A percentile compares a stretch with the other conserved stretches of the same genome.
These are phyloP conservation scores for Rutstroemia sp. DNA, from an alignment of 2,329 filamentous ascomycete genomes.

Conservation along the genomic window DNA sequence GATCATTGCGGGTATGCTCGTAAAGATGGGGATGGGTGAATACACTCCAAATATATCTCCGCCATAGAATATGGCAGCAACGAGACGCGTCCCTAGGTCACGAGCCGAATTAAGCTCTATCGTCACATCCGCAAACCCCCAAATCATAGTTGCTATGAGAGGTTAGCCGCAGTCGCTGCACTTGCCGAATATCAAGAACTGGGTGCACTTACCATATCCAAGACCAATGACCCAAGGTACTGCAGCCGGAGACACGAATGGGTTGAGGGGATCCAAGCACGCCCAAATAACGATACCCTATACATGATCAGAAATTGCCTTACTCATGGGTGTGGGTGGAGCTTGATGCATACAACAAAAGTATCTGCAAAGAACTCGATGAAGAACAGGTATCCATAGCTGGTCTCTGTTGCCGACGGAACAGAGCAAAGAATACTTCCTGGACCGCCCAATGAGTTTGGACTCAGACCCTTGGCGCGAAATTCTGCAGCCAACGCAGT, in stretches of 20 bases:
- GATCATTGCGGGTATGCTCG: conserved; percentile 50
- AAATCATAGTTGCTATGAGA: conserved; percentile 31
- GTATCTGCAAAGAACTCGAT: conserved; percentile 52
- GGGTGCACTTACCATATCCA: conserved; percentile 33
- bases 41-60: conserved; percentile 43
- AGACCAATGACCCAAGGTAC: conserved; percentile 49
- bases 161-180: conserved; percentile 24
- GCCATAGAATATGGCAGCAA: conserved; percentile 51
- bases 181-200: conserved; percentile 15
- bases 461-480: conserved; percentile 27
- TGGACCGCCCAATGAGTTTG: conserved; percentile 41
- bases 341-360: conserved; percentile 35
- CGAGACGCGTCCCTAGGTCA: conserved; percentile 51
- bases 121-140: conserved; percentile 48
- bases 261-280: conserved; percentile 49
- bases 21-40: conserved; percentile 45
- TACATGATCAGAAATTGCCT: background rate
- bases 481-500: conserved; percentile 31
- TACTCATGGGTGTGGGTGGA: too few species aligned
- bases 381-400: conserved; percentile 48
- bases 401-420: conserved; percentile 42
- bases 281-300: conserved; percentile 48
- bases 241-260: conserved; percentile 40
- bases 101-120: conserved; percentile 50
- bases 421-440: conserved; percentile 49